Percentiles rank a stretch among this genome's conserved stretches.
Conservation (phyloP, 768 basidiomycete genomes). For the Ramaria sp. region DNA sequence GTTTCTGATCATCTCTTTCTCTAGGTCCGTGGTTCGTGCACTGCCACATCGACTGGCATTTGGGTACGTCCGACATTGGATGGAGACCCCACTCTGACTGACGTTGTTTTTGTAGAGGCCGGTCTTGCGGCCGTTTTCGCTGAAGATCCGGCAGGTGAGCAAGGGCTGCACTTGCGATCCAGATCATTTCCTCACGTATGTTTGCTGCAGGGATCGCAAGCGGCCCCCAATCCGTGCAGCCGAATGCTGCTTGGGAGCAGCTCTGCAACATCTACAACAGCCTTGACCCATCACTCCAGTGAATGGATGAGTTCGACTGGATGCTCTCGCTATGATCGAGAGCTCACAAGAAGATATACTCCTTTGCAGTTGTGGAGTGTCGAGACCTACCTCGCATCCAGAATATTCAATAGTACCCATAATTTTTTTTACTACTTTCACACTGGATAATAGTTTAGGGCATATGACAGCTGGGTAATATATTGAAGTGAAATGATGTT, state of each 20-base stretch:
- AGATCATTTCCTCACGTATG: not conserved
- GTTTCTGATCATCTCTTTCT: not conserved
- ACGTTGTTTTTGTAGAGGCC: conserved; percentile 16
- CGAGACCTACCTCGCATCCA: no score
- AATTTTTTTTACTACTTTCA: no score
- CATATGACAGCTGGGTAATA: no score
- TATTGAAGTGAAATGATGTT: no score
- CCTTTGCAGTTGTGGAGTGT: no score
- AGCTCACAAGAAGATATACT: no score
- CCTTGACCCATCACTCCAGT: not conserved
- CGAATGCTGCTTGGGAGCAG: conserved; percentile 1
- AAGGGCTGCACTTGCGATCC: not conserved
- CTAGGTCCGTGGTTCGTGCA: conserved; percentile 25
- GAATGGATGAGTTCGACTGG: no score
- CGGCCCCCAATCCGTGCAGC: not conserved
- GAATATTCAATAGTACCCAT: no score
- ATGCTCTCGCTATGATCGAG: no score
- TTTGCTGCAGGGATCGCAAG: not conserved
- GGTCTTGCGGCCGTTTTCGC: conserved; percentile 30
- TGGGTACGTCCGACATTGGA: conserved; percentile 12
- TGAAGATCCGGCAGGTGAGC: conserved; percentile 19
- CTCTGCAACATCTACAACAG: conserved; percentile 5
- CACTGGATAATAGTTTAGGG: no score
- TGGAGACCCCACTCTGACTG: not conserved
- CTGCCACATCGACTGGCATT: conserved; percentile 37